Evolutionary conservation across 768 basidiomycete genomes (phyloP).

Genomic region (Favolaschia claudopus): DNA sequence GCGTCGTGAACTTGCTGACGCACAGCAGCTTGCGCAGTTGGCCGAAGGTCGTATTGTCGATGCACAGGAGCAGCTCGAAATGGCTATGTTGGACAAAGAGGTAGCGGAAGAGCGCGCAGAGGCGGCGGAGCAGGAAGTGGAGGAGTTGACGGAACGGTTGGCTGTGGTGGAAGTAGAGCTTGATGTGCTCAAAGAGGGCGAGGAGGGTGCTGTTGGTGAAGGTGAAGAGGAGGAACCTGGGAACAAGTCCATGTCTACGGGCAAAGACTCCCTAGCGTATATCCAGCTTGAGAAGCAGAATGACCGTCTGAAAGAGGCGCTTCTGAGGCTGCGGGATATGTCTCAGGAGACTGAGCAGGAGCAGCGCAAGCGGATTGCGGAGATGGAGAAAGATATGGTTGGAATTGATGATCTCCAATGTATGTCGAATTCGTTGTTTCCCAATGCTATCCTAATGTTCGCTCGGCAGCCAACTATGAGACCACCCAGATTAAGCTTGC

Average conservation of each 20-base stretch:
- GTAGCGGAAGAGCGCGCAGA: constrained; percentile 95
- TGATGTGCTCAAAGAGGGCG: constrained; percentile 74
- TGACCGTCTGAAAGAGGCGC: constrained; percentile 92
- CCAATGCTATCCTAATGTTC: constrained; percentile 2
- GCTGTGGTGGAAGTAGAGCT: constrained; percentile 87
- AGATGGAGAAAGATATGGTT: constrained; percentile 90
- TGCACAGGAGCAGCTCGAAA: constrained; percentile 89
- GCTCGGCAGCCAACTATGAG: constrained; percentile 82
- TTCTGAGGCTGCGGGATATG: constrained; percentile 80
- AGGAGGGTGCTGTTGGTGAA: constrained; percentile 33
- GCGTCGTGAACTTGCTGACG: constrained; percentile 79
- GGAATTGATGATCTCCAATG: constrained; percentile 83
- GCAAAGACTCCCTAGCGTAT: constrained; percentile 70
- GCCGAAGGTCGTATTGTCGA: constrained; percentile 78
- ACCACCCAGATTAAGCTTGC: constrained; percentile 79
- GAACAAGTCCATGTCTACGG: constrained; percentile 37
- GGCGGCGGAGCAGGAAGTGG: constrained; percentile 76
- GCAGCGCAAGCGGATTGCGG: constrained; percentile 77
- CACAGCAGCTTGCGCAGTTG: constrained; percentile 75
- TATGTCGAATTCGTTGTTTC: constrained; percentile 36
- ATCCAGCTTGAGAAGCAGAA: constrained; percentile 97
- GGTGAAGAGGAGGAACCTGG: constrained; percentile 34
- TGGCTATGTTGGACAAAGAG: constrained; percentile 95
- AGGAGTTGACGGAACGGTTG: constrained; percentile 78
- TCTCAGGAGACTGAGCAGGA: constrained; percentile 89